phyloP scores from a whole-genome alignment of 1,139 yeast species.

The Citeromyces hawaiiensis region DNA sequence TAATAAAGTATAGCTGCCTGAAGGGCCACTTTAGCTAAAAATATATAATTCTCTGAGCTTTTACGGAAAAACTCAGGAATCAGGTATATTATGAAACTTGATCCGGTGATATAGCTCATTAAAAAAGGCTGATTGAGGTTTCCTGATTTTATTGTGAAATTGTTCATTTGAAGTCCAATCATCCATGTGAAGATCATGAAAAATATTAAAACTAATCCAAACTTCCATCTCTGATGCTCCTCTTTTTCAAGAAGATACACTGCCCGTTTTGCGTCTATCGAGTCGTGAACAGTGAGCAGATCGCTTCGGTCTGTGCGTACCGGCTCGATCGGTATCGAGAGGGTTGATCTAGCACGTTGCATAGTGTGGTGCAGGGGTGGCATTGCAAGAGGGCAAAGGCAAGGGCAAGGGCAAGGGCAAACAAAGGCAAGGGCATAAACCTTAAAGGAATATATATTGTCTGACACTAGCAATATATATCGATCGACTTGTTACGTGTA shows the following conservation, averaged over 20 bases:
- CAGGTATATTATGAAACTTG: constrained; percentile 67
- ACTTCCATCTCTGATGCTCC: constrained; percentile 38
- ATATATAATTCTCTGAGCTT: constrained; percentile 11
- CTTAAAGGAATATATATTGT: no score
- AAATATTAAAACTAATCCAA: constrained; percentile 60
- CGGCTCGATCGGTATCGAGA: not conserved
- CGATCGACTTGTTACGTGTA: no score
- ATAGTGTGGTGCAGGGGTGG: not conserved
- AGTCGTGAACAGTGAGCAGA: not conserved
- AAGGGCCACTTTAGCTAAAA: constrained; percentile 51
- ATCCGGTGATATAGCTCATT: constrained; percentile 83
- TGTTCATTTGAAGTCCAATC: constrained; percentile 66
- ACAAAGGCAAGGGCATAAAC: no score
- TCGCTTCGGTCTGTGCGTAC: not conserved
- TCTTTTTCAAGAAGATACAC: not conserved
- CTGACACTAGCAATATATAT: no score
- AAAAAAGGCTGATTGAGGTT: constrained; percentile 80
- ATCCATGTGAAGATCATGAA: constrained; percentile 84
- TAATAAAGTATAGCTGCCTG: constrained; percentile 88
- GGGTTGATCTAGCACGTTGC: not conserved
- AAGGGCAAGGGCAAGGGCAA: no score
- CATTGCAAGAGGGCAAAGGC: no score
- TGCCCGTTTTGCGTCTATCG: not conserved
- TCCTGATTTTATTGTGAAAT: constrained; percentile 54
- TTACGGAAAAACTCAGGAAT: constrained; percentile 29